These are phyloP conservation scores for Striga asiatica DNA, from an alignment of 257 asterid genomes.

Conservation along the genomic window DNA sequence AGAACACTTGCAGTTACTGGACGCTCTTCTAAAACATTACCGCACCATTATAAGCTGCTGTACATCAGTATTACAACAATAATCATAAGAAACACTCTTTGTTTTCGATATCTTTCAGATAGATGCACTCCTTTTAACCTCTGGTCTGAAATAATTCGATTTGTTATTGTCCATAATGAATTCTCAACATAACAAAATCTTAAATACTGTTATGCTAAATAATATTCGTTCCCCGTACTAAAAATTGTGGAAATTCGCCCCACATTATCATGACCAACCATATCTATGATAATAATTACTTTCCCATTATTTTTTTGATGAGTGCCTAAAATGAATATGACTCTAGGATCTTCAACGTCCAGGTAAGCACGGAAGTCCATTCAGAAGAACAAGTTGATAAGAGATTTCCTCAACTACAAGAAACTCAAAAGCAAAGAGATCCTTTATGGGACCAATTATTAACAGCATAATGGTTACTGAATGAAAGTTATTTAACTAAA, in stretches of 20 bases:
- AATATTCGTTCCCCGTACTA: background rate
- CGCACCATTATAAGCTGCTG: too few species aligned
- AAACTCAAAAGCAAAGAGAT: background rate
- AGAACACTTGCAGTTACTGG: too few species aligned
- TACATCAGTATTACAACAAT: too few species aligned
- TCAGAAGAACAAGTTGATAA: background rate
- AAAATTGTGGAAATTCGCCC: background rate
- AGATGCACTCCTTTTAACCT: background rate
- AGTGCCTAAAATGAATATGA: slow-evolving; percentile 11
- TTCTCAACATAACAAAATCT: background rate
- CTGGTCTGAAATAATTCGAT: background rate
- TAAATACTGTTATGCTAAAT: too few species aligned
- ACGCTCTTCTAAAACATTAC: too few species aligned
- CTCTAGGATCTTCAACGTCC: slow-evolving; percentile 6
- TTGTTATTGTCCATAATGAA: background rate
- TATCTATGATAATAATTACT: background rate
- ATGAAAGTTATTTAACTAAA: background rate
- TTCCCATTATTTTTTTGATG: background rate
- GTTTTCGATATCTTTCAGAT: too few species aligned
- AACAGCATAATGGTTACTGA: background rate
- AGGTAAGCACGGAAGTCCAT: background rate
- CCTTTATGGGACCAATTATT: too few species aligned
- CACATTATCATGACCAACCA: background rate
- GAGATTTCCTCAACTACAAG: too few species aligned
- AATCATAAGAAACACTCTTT: too few species aligned